Evolutionary conservation across 495 filamentous ascomycete genomes (phyloP).

Genomic region (Collariella sp.): DNA sequence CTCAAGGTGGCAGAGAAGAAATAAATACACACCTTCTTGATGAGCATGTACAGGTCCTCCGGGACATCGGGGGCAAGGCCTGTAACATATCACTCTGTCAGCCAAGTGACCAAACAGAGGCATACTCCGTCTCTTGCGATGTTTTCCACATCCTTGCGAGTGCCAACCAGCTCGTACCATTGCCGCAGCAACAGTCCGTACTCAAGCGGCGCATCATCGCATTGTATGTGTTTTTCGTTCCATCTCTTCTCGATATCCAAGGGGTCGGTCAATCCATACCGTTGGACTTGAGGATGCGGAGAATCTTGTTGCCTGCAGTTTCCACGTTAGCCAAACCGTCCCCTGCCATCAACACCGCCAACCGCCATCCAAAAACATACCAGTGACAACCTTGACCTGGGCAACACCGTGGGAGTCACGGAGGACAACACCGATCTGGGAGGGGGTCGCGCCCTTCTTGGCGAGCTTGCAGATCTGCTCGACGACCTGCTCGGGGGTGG

Average conservation of each 20-base stretch:
- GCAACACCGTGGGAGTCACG: slow-evolving; percentile 95
- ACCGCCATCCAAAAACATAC: slow-evolving; percentile 45
- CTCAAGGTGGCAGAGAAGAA: background rate
- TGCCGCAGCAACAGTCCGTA: background rate
- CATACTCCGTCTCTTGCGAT: slow-evolving; percentile 24
- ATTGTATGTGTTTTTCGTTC: background rate
- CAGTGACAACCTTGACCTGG: slow-evolving; percentile 93
- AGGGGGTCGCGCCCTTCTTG: slow-evolving; percentile 92
- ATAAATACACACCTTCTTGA: slow-evolving; percentile 77
- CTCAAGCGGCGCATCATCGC: background rate
- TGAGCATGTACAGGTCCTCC: slow-evolving; percentile 94
- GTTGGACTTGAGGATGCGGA: slow-evolving; percentile 90
- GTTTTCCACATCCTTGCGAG: slow-evolving; percentile 3
- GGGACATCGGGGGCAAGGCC: slow-evolving; percentile 96
- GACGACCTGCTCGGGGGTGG: slow-evolving; percentile 78
- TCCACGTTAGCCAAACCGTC: slow-evolving; percentile 13
- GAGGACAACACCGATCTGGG: slow-evolving; percentile 96
- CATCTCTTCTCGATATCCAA: slow-evolving; percentile 7
- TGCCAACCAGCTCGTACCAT: background rate
- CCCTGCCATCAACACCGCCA: slow-evolving; percentile 3
- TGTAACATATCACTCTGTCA: slow-evolving; percentile 88
- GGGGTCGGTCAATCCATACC: slow-evolving; percentile 25
- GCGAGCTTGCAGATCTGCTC: slow-evolving; percentile 99
- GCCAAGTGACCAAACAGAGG: slow-evolving; percentile 95
- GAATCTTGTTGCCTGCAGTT: slow-evolving; percentile 89